Evolutionary conservation across 2,329 filamentous ascomycete genomes (phyloP), one percentile per base, ranked within the genome.

Genomic region (Colletotrichum navitas): DNA sequence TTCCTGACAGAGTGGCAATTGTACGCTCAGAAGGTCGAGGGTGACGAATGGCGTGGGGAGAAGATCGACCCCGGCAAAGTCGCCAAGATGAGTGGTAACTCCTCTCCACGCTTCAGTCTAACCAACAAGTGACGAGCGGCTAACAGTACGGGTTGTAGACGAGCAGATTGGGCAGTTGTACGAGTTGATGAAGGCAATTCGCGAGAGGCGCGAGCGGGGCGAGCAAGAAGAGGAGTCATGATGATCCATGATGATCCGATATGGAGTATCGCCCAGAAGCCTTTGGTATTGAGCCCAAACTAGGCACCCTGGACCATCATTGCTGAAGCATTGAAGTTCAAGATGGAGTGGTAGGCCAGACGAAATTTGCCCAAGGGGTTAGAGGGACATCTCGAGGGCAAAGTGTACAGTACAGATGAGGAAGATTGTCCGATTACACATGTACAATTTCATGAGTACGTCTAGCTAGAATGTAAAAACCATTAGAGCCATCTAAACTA

Each of bases 1-100:
- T 99, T 99, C 81, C 86, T 99, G 76, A 95, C 93, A 0, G 95
- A 98, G 81, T 99, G 95, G 95, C 96, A 99, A 81, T 84, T 94
- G 63, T 99, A 98, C 79, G 95, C 94, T 2, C 95, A 99, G 80
- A 91, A 94, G 79, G 84, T 99, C 21, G 95, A 98, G 79, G 95
- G 95, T 0, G 92, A 97, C 64, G 81, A 87, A 0, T 98, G 96
- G 96, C 86, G 88, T 71, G 95, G 92, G 1, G 93, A 94, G 74
- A 95, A 92, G 80, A 87, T 98, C 80, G 95, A 98, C 74, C 89
- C 90, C 76, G 85, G 84, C 0, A 97, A 97, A 82, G 85, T 98
- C 67, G 91, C 94, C 72, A 98, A 97, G 82, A 93, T 98, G 94
- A 98, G 93, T 80, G 95, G 94, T 97, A 81, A 76, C 91, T 85